phyloP scores from a whole-genome alignment of 23 red algal species.

The Agarophyton chilense region DNA sequence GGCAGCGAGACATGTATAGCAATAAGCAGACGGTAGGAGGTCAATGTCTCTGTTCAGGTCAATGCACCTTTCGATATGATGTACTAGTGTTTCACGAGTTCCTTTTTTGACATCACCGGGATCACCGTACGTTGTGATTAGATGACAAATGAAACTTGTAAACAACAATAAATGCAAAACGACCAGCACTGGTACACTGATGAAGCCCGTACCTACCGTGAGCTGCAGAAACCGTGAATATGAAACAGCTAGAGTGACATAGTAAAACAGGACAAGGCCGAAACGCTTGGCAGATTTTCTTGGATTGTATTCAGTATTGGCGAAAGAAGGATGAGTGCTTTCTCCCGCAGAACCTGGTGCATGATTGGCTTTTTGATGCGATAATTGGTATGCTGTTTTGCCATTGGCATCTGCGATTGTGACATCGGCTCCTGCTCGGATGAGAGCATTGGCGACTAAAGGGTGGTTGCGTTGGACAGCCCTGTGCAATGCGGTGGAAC shows the following conservation, averaged over 20 bases:
- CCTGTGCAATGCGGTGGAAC: conserved; percentile 76
- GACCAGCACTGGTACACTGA: conserved; percentile 3
- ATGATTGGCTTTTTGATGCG: not conserved
- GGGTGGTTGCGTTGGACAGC: conserved; percentile 53
- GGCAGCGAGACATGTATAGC: conserved; percentile 58
- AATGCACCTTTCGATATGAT: conserved; percentile 20
- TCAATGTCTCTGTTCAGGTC: not conserved
- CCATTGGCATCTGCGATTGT: conserved; percentile 18
- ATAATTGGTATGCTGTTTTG: not conserved
- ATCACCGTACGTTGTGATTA: conserved; percentile 49
- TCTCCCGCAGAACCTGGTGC: not conserved
- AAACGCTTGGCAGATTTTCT: conserved; percentile 14
- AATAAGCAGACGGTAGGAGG: conserved; percentile 55
- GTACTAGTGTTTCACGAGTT: conserved; percentile 12
- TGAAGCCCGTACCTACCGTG: not conserved
- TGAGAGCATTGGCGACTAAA: conserved; percentile 42
- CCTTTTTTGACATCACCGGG: conserved; percentile 50
- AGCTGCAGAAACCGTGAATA: not conserved
- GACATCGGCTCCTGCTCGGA: conserved; percentile 65
- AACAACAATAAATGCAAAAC: conserved; percentile 2
- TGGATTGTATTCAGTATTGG: too few species aligned
- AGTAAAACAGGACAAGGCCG: conserved; percentile 58
- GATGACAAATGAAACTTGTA: conserved; percentile 27
- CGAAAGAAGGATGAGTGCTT: not conserved
- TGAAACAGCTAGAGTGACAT: conserved; percentile 26